phyloP scores from a whole-genome alignment of 192 early-diverging fungal species.

The Coemansia sp. region DNA sequence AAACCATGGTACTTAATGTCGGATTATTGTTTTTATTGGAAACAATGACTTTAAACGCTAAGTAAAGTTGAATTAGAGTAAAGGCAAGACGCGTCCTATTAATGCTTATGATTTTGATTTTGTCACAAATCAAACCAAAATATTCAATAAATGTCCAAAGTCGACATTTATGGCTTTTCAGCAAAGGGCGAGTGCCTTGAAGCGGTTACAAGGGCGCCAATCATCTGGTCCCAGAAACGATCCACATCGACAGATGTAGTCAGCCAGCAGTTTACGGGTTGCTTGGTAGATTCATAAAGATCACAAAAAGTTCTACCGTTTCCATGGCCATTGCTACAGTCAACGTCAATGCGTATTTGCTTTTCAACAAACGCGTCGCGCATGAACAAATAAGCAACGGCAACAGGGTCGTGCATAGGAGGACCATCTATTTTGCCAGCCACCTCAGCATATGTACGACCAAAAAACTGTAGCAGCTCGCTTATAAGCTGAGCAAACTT shows the following conservation, averaged over 20 bases:
- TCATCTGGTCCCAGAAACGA: slow-evolving; percentile 32
- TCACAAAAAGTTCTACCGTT: slow-evolving; percentile 21
- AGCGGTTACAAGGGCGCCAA: slow-evolving; percentile 12
- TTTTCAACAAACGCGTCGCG: slow-evolving; percentile 15
- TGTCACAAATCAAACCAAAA: too few species aligned
- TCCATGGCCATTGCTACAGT: slow-evolving; percentile 3
- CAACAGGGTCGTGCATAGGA: slow-evolving; percentile 34
- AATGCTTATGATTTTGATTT: too few species aligned
- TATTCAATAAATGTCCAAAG: not conserved
- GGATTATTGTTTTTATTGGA: too few species aligned
- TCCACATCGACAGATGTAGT: slow-evolving; percentile 17
- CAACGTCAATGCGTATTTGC: slow-evolving; percentile 15
- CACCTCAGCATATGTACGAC: slow-evolving; percentile 11
- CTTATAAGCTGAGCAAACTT: slow-evolving; percentile 19
- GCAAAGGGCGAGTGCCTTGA: slow-evolving; percentile 3
- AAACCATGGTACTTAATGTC: too few species aligned
- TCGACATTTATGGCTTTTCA: not conserved
- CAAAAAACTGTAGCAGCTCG: slow-evolving; percentile 18
- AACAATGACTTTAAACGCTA: too few species aligned
- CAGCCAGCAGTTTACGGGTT: slow-evolving; percentile 24
- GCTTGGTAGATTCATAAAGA: not conserved
- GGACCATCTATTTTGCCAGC: slow-evolving; percentile 17
- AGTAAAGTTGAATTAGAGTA: too few species aligned
- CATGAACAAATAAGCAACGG: slow-evolving; percentile 30
- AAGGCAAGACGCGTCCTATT: too few species aligned